A percentile compares a stretch with the other conserved stretches of the same genome.
Evolutionary conservation across 169 alveolate species (phyloP).

Genomic region (Plasmodium coatneyi): DNA sequence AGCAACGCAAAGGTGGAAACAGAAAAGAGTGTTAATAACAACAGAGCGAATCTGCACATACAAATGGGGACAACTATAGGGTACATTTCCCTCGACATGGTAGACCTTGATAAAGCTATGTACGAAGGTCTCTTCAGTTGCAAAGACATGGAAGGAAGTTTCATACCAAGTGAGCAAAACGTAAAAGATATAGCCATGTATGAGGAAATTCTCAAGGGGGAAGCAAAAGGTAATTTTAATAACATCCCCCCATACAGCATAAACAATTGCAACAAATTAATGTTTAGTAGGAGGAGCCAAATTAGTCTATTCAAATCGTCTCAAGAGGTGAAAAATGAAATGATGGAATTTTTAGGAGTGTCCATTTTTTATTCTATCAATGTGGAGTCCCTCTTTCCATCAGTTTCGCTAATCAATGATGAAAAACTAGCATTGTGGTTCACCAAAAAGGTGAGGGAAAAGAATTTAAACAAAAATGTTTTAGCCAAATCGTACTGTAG

Average conservation of each 20-base stretch:
- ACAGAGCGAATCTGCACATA: constrained; percentile 39
- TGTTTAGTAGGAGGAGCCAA: not conserved
- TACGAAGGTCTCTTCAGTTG: constrained; percentile 35
- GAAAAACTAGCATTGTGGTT: constrained; percentile 47
- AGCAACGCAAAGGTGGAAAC: not conserved
- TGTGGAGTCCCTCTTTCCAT: constrained; percentile 7
- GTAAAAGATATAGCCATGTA: constrained; percentile 43
- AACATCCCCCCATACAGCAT: not conserved
- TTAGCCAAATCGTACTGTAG: not conserved
- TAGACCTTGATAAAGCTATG: constrained; percentile 52
- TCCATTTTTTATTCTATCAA: constrained; percentile 50
- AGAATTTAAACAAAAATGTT: not conserved
- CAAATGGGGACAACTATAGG: constrained; percentile 2
- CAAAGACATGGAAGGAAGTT: constrained; percentile 62
- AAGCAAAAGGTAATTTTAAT: not conserved
- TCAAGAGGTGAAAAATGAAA: constrained; percentile 57
- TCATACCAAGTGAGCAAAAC: constrained; percentile 21
- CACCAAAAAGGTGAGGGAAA: constrained; percentile 30
- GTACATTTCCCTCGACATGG: constrained; percentile 34
- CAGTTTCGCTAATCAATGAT: constrained; percentile 45
- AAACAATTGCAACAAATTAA: not conserved
- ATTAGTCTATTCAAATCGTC: constrained; percentile 32
- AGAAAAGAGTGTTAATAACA: not conserved
- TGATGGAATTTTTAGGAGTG: constrained; percentile 41
- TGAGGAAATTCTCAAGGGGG: constrained; percentile 30